Conservation (phyloP, 352 stramenopile genomes). For the Pythium rhizo-oryzae region DNA sequence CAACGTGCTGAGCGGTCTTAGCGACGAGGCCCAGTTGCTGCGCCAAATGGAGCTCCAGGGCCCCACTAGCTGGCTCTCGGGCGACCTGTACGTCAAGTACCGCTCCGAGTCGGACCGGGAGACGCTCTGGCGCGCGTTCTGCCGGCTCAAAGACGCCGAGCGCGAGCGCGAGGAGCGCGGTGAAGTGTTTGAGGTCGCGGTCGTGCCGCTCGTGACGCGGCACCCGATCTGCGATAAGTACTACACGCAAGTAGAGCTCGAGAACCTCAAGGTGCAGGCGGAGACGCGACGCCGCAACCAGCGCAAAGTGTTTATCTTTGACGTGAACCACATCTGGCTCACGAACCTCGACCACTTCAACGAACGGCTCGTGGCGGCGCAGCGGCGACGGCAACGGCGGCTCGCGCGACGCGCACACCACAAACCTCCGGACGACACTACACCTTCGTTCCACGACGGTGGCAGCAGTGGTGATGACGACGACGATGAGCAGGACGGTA, state of each 20-base stretch:
- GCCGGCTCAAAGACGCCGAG: constrained; percentile 42
- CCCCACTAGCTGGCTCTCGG: constrained; percentile 76
- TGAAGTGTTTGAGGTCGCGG: constrained; percentile 27
- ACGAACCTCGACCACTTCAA: constrained; percentile 91
- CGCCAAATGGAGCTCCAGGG: constrained; percentile 66
- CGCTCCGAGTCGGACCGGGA: constrained; percentile 75
- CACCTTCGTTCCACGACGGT: background rate
- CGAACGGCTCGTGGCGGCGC: constrained; percentile 31
- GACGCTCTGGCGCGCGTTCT: constrained; percentile 52
- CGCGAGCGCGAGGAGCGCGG: constrained; percentile 35
- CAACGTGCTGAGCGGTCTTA: constrained; percentile 50
- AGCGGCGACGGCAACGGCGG: constrained; percentile 21
- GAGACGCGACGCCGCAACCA: constrained; percentile 73
- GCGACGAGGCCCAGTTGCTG: constrained; percentile 52
- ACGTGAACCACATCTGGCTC: constrained; percentile 92
- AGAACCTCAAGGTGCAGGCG: constrained; percentile 67
- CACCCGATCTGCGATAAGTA: constrained; percentile 71
- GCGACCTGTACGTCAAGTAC: constrained; percentile 84
- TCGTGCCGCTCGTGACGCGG: constrained; percentile 60
- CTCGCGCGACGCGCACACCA: background rate
- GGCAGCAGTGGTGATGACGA: constrained; percentile 1
- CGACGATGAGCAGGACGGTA: background rate
- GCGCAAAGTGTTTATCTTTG: constrained; percentile 81
- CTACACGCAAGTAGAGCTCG: constrained; percentile 60
- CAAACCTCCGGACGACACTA: background rate